A percentile compares a stretch with the other conserved stretches of the same genome.
phyloP scores from a whole-genome alignment of 2,329 filamentous ascomycete species.

The Diaporthe ilicicola region DNA sequence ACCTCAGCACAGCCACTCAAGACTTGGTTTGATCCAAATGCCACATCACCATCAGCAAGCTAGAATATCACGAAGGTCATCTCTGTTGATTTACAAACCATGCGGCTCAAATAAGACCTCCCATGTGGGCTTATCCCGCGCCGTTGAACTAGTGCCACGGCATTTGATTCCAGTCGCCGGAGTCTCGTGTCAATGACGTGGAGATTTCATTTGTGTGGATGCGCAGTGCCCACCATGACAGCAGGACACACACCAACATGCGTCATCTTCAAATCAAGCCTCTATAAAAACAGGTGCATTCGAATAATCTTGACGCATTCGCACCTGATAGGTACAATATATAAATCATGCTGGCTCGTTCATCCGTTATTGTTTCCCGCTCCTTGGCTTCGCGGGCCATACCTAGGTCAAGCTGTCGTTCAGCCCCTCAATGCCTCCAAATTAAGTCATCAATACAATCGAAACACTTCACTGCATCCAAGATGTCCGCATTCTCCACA shows the following conservation, averaged over 20 bases:
- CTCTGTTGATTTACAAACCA: background rate
- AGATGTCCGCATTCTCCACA: constrained; percentile 42
- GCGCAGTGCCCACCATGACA: background rate
- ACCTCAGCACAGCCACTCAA: background rate
- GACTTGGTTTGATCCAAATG: background rate
- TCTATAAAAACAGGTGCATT: background rate
- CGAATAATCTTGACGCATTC: no score
- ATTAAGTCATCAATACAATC: background rate
- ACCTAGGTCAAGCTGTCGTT: no score
- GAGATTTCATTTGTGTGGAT: background rate
- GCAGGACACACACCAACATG: background rate
- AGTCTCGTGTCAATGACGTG: background rate
- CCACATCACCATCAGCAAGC: background rate
- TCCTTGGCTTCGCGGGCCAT: background rate
- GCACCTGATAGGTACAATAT: no score
- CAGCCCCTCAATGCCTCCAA: background rate
- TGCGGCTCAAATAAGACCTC: background rate
- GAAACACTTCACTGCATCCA: background rate
- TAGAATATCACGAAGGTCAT: background rate
- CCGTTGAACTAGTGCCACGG: background rate
- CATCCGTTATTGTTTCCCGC: background rate
- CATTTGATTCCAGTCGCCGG: background rate
- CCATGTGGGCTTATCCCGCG: background rate
- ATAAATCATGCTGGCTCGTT: background rate
- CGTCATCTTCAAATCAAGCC: background rate